Percentiles rank a stretch among this genome's conserved stretches.
phyloP scores from a whole-genome alignment of 1,284 basidiomycete genomes.

The Phylloboletellus chloephorus region DNA sequence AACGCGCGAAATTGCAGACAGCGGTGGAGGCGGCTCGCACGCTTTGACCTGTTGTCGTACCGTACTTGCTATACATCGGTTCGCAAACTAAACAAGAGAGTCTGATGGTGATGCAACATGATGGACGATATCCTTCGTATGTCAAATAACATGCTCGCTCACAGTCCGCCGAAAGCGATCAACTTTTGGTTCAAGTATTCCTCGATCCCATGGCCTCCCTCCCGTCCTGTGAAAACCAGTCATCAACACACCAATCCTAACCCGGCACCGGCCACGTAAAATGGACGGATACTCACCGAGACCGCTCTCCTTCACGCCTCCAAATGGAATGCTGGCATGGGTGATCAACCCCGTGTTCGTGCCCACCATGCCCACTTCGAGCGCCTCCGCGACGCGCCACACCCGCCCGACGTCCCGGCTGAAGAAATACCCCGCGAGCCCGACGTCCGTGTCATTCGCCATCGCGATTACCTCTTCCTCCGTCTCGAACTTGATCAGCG shows the following conservation, averaged over 20 bases:
- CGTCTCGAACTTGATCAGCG: slow-evolving; percentile 79
- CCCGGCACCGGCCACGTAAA: slow-evolving; percentile 8
- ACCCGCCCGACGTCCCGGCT: slow-evolving; percentile 85
- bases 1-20: slow-evolving; percentile 39
- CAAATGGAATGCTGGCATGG: slow-evolving; percentile 85
- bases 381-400: slow-evolving; percentile 95
- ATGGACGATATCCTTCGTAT: neutral
- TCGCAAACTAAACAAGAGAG: neutral
- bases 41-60: no score
- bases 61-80: neutral
- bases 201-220: slow-evolving; percentile 77
- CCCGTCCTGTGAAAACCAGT: slow-evolving; percentile 51
- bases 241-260: neutral
- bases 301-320: slow-evolving; percentile 87
- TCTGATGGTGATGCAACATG: slow-evolving; percentile 7
- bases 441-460: slow-evolving; percentile 83
- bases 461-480: slow-evolving; percentile 88
- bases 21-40: slow-evolving; percentile 3
- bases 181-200: slow-evolving; percentile 82
- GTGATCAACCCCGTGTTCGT: slow-evolving; percentile 82
- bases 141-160: slow-evolving; percentile 9
- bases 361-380: slow-evolving; percentile 97
- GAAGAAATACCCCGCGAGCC: slow-evolving; percentile 93
- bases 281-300: slow-evolving; percentile 42
- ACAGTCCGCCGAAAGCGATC: slow-evolving; percentile 70